Conservation (phyloP, 164 flowering plant genomes). For the Protea cynaroides region DNA sequence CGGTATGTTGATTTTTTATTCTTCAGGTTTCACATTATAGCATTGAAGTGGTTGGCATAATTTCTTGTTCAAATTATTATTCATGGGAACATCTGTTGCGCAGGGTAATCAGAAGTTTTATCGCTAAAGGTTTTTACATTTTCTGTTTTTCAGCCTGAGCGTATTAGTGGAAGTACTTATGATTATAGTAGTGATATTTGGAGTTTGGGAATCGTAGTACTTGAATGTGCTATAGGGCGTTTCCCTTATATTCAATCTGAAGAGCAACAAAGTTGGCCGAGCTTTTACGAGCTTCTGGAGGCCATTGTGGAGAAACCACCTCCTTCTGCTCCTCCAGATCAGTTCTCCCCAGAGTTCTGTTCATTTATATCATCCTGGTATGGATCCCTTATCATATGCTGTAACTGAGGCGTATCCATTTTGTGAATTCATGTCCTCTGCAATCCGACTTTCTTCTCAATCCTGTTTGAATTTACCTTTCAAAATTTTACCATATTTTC, state of each 20-base stretch:
- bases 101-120: background rate
- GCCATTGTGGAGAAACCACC: constrained; percentile 83
- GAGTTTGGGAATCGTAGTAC: constrained; percentile 94
- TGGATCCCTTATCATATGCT: background rate
- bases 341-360: constrained; percentile 98
- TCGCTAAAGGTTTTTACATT: background rate
- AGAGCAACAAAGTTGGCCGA: constrained; percentile 66
- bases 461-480: too few species aligned
- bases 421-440: too few species aligned
- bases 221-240: constrained; percentile 93
- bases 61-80: background rate
- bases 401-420: background rate
- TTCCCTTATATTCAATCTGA: constrained; percentile 85
- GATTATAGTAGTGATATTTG: constrained; percentile 96
- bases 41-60: background rate
- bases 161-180: constrained; percentile 88
- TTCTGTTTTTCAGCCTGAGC: constrained; percentile 62
- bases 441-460: too few species aligned
- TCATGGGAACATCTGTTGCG: background rate
- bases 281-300: constrained; percentile 84
- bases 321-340: constrained; percentile 89
- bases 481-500: too few species aligned
- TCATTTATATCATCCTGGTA: constrained; percentile 91
- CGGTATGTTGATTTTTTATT: constrained; percentile 49
- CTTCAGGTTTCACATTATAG: background rate